These are phyloP conservation scores for Phlebopus sp. DNA, from an alignment of 1,284 basidiomycete genomes.

Conservation along the genomic window DNA sequence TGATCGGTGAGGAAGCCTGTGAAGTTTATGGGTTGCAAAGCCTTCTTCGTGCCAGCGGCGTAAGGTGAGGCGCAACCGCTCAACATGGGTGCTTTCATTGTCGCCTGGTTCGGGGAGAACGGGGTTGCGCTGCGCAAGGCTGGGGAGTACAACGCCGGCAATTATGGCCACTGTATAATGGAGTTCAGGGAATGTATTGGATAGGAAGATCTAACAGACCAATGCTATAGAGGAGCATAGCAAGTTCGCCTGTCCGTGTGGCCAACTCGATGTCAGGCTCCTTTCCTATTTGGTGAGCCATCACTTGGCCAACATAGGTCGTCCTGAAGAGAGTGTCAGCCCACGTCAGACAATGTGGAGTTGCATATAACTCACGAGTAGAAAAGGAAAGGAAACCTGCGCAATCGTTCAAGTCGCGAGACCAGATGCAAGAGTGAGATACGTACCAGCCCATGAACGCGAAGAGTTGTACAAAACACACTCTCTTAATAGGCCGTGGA, in stretches of 20 bases:
- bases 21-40: slow-evolving; percentile 62
- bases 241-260: slow-evolving; percentile 83
- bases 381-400: slow-evolving; percentile 91
- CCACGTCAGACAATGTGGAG: not conserved
- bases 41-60: slow-evolving; percentile 82
- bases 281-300: slow-evolving; percentile 70
- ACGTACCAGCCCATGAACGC: slow-evolving; percentile 89
- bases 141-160: slow-evolving; percentile 81
- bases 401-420: slow-evolving; percentile 3
- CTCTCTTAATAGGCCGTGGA: slow-evolving; percentile 79
- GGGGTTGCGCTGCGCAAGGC: slow-evolving; percentile 76
- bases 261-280: slow-evolving; percentile 81
- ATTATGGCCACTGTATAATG: slow-evolving; percentile 70
- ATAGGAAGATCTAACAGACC: slow-evolving; percentile 44
- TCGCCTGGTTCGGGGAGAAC: slow-evolving; percentile 68
- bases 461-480: slow-evolving; percentile 89
- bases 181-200: slow-evolving; percentile 3
- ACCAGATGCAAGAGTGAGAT: slow-evolving; percentile 1
- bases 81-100: slow-evolving; percentile 70
- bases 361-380: slow-evolving; percentile 60
- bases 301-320: slow-evolving; percentile 88
- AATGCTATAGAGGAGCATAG: slow-evolving; percentile 88
- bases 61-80: slow-evolving; percentile 68
- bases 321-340: slow-evolving; percentile 47
- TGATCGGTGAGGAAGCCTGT: slow-evolving; percentile 81